Evolutionary conservation across 1,139 yeast genomes (phyloP).

Genomic region (Yamadazyma taylorii): DNA sequence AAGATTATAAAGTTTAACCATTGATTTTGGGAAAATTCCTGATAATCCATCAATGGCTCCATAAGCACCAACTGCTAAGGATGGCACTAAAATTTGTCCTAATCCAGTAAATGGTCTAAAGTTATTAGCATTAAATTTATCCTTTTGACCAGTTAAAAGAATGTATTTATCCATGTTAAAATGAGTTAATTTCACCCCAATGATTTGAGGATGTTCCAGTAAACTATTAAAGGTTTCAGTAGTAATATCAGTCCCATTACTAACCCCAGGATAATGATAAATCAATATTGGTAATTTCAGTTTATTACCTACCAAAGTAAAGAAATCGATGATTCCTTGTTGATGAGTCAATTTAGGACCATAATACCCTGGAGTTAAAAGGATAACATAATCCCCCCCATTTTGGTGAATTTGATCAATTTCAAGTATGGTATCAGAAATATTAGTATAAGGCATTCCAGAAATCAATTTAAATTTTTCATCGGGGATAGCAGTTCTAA

Average conservation of each 20-base stretch:
- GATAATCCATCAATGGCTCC: slow-evolving; percentile 52
- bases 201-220: slow-evolving; percentile 31
- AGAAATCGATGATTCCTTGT: slow-evolving; percentile 36
- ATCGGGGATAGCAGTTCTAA: slow-evolving; percentile 28
- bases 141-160: slow-evolving; percentile 34
- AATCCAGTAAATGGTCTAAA: slow-evolving; percentile 48
- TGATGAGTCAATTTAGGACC: slow-evolving; percentile 34
- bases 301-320: slow-evolving; percentile 28
- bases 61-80: slow-evolving; percentile 39
- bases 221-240: slow-evolving; percentile 35
- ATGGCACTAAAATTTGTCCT: slow-evolving; percentile 48
- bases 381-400: slow-evolving; percentile 35
- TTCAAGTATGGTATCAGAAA: slow-evolving; percentile 33
- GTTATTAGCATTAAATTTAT: slow-evolving; percentile 26
- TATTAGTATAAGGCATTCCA: slow-evolving; percentile 34
- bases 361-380: slow-evolving; percentile 34
- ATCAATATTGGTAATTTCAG: slow-evolving; percentile 33
- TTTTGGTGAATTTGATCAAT: slow-evolving; percentile 23
- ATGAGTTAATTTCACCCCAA: slow-evolving; percentile 41
- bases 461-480: slow-evolving; percentile 29
- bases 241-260: slow-evolving; percentile 38
- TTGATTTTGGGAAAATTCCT: slow-evolving; percentile 40
- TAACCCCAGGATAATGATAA: slow-evolving; percentile 41
- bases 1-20: slow-evolving; percentile 34
- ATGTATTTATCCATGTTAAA: slow-evolving; percentile 39